Base-by-base conservation (phyloP, 2,329 filamentous ascomycete genomes). In the Aspergillus brasiliensis region DNA sequence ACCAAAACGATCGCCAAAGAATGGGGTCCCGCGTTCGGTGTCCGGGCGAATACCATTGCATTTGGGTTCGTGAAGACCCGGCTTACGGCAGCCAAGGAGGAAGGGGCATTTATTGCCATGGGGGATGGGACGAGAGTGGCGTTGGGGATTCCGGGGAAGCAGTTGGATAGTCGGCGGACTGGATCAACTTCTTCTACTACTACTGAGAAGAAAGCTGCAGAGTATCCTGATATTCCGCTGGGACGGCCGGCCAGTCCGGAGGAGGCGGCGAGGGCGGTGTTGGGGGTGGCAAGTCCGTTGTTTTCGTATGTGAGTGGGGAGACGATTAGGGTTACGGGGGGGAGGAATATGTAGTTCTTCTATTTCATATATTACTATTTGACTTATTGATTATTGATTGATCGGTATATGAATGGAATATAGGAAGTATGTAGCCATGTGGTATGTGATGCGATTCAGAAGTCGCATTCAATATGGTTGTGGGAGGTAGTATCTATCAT, bases 1-100 rank as follows among this genome's bases (percentile, higher is more conserved):
- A 93, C 90, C 37, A 96, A 95, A 81, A 92, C 91, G 1, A 91
- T 96, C 71, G 91, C 92, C 3, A 96, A 96, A 80, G 88, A 97
- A 80, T 96, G 92, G 92, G 92, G 92, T 1, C 91, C 91, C 0
- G 77, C 82, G 38, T 96, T 93, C 69, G 92, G 91, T 54, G 92
- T 96, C 5, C 83, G 92, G 60, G 85, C 88, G 42, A 96, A 96
- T 76, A 92, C 91, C 13, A 82, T 96, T 54, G 91, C 91, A 4
- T 96, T 96, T 69, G 92, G 92, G 0, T 85, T 89, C 73, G 94
- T 96, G 66, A 79, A 86, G 67, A 96, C 92, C 0, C 82, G 92
- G 3, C 77, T 96, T 67, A 96, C 92, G 10, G 89, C 87, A 10
- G 89, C 90, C 5, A 96, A 96, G 82, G 92, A 96, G 77, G 86